A percentile compares a stretch with the other conserved stretches of the same genome.
These are phyloP conservation scores for Trypanosoma conorhini DNA, from an alignment of 208 protist genomes.

Conservation along the genomic window DNA sequence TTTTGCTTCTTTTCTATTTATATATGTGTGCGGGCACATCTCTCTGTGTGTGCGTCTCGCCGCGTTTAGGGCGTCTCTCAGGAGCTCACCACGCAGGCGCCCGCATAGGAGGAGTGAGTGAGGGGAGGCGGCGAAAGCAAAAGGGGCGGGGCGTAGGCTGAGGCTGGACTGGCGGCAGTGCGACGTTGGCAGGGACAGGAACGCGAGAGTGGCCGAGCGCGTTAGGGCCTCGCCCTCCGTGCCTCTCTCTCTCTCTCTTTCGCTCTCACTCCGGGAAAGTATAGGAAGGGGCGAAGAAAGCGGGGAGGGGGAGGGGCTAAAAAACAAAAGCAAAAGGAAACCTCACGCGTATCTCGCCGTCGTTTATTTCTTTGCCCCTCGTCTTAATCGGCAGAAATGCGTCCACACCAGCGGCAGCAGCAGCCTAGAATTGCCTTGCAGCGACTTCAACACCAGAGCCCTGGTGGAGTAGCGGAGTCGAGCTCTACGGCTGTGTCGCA, in stretches of 20 bases:
- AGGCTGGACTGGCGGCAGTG: not conserved
- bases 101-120: not conserved
- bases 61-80: not conserved
- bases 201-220: not conserved
- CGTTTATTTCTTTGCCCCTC: not conserved
- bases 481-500: not conserved
- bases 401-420: not conserved
- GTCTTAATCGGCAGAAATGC: slow-evolving; percentile 1
- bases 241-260: not conserved
- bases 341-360: not conserved
- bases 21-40: not conserved
- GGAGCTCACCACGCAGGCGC: not conserved
- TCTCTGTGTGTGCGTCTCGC: not conserved
- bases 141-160: not conserved
- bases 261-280: not conserved
- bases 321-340: not conserved
- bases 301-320: not conserved
- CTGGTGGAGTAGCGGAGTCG: no score
- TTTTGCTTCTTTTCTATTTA: slow-evolving; percentile 2
- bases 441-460: not conserved
- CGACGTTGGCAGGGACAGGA: not conserved
- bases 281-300: no score
- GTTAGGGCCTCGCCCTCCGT: not conserved
- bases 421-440: not conserved
- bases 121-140: not conserved